Percentiles rank a stretch among this genome's conserved stretches.
phyloP scores from a whole-genome alignment of 2,329 filamentous ascomycete species.

The Trichoderma guizhouense region DNA sequence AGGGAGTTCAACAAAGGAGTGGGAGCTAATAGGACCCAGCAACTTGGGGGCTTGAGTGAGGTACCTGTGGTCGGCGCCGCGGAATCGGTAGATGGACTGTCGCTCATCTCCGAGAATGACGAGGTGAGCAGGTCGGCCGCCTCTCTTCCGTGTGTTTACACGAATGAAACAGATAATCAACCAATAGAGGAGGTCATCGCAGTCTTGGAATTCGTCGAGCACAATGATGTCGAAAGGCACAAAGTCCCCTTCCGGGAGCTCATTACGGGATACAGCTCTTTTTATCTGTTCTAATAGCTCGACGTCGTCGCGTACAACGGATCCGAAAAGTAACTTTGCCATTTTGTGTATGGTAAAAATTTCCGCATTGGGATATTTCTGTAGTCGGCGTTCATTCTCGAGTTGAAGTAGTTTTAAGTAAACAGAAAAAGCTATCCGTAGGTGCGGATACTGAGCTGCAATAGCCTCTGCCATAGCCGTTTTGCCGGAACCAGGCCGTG shows the following conservation, averaged over 20 bases:
- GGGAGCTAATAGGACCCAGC: background rate
- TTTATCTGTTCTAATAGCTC: background rate
- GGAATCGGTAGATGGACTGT: constrained; percentile 30
- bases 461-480: constrained; percentile 32
- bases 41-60: constrained; percentile 25
- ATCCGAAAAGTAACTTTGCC: background rate
- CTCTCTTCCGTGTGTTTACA: constrained; percentile 21
- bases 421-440: constrained; percentile 25
- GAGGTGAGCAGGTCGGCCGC: constrained; percentile 22
- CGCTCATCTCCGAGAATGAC: constrained; percentile 32
- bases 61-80: constrained; percentile 29
- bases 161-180: constrained; percentile 26
- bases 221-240: constrained; percentile 31
- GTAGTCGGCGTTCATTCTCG: background rate
- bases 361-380: background rate
- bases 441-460: constrained; percentile 24
- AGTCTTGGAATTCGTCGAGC: constrained; percentile 34
- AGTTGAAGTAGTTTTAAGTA: constrained; percentile 26
- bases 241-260: constrained; percentile 24
- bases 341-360: constrained; percentile 4
- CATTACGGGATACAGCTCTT: background rate
- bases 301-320: background rate
- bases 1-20: background rate
- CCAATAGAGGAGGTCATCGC: constrained; percentile 29
- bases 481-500: constrained; percentile 33